Conservation (phyloP, 345 rosid species). For the Lumnitzera littorea region DNA sequence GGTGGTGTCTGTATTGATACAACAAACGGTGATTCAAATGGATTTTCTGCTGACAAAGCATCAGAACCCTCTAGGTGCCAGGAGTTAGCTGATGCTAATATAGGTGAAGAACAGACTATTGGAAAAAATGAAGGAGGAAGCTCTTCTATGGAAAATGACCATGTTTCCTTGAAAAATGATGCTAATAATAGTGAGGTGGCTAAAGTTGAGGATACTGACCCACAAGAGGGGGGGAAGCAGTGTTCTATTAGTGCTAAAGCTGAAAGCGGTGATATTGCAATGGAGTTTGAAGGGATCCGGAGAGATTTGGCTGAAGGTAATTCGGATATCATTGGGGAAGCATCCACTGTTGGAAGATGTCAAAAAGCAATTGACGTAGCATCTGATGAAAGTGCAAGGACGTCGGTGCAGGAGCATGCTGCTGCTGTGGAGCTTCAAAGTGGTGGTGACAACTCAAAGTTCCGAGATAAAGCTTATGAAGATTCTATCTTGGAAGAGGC, state of each 20-base stretch:
- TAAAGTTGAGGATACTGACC: slow-evolving; percentile 43
- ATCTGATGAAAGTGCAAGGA: slow-evolving; percentile 20
- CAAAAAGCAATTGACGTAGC: slow-evolving; percentile 22
- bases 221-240: slow-evolving; percentile 36
- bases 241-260: slow-evolving; percentile 23
- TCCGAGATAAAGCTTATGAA: slow-evolving; percentile 53
- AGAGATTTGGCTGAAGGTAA: slow-evolving; percentile 19
- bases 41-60: slow-evolving; percentile 21
- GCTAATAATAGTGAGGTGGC: slow-evolving; percentile 18
- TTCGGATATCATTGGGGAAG: slow-evolving; percentile 25
- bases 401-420: slow-evolving; percentile 18
- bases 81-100: slow-evolving; percentile 35
- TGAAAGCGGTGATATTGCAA: slow-evolving; percentile 27
- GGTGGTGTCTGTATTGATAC: slow-evolving; percentile 28
- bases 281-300: slow-evolving; percentile 29
- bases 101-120: slow-evolving; percentile 33
- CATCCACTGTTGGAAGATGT: slow-evolving; percentile 22
- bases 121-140: slow-evolving; percentile 23
- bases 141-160: slow-evolving; percentile 21
- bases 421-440: slow-evolving; percentile 34
- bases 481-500: slow-evolving; percentile 94
- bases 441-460: slow-evolving; percentile 28
- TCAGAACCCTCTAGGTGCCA: slow-evolving; percentile 33
- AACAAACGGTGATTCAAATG: slow-evolving; percentile 36
- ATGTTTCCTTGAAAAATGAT: slow-evolving; percentile 17